Evolutionary conservation across 2,329 filamentous ascomycete species (phyloP).

Genomic region (Colletotrichum destructivum): DNA sequence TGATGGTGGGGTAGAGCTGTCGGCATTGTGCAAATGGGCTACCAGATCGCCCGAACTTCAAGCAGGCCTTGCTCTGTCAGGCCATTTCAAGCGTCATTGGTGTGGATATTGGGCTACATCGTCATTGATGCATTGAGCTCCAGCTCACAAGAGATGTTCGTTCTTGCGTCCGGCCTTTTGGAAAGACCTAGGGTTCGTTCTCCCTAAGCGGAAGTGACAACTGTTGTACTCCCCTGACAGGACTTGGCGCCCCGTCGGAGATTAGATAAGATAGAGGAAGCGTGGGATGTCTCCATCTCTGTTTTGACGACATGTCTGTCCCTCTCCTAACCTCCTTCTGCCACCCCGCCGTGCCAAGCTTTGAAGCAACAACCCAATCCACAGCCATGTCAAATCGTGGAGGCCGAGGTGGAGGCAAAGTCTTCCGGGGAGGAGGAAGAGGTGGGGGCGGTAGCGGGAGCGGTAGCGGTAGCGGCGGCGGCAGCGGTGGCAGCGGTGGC

Average conservation of each 20-base stretch:
- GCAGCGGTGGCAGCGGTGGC: conserved; percentile 3
- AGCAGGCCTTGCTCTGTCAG: no score
- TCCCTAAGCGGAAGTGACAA: background rate
- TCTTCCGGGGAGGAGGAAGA: conserved; percentile 19
- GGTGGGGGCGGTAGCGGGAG: conserved; percentile 7
- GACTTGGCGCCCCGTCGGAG: conserved; percentile 30
- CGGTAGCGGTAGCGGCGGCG: background rate
- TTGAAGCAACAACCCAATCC: background rate
- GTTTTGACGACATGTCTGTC: conserved; percentile 38
- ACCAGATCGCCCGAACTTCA: conserved; percentile 2
- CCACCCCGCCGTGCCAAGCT: conserved; percentile 1
- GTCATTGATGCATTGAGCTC: background rate
- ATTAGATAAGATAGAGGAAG: conserved; percentile 42
- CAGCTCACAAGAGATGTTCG: background rate
- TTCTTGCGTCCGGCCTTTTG: background rate
- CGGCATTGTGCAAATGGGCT: conserved; percentile 27
- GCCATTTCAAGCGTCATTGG: no score
- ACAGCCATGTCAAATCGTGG: conserved; percentile 34
- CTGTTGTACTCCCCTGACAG: conserved; percentile 2
- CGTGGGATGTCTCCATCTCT: conserved; percentile 38
- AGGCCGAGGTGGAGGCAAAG: conserved; percentile 18
- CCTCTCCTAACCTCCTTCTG: background rate
- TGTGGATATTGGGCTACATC: no score
- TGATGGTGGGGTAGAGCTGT: conserved; percentile 29
- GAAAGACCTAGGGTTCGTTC: background rate